Base-by-base conservation (phyloP, 441 rosid genomes). In the Populus tomentosa region DNA sequence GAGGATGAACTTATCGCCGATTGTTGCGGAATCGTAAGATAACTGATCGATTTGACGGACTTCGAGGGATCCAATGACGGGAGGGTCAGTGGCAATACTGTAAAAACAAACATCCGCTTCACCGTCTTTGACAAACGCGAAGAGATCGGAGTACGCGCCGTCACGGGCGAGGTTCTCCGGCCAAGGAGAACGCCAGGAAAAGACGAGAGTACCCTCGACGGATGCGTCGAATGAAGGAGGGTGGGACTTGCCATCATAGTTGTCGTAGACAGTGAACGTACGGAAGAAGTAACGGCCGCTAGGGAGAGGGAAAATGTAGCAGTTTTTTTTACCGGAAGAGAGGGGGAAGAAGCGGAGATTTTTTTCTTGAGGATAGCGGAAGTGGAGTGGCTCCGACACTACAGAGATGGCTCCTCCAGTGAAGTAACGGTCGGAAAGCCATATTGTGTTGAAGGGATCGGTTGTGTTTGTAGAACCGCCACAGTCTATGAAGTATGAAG, bases 121-220 rank as follows among this genome's bases (percentile, higher is more conserved):
- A 6, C 94, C 92, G 83, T 92, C 98, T 10, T 75, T 72, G 69
- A 97, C 89, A 72, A 88, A 90, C 2, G 93, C 94, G 75, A 90
- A 89, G 36, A 94, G 97, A 88, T 97, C 99, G 66, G 99, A 93
- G 70, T 97, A 97, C 30, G 98, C 91, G 36, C 98, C 98, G 73
- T 88, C 90, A 21, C 88, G 95, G 14, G 92, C 85, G 33, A 88
- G 84, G 62, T 1, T 50, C 74, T 88, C 94, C 2, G 77, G 75
- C 99, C 99, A 94, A 8, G 99, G 97, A 67, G 96, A 88, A 59
- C 95, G 88, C 98, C 98, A 94, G 9, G 93, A 90, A 89, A 92
- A 97, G 79, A 94, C 98, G 23, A 88, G 65, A 2, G 97, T 94
- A 70, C 97, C 99, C 84, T 94, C 97, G 71, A 97, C 91, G 76